phyloP scores from a whole-genome alignment of 2,329 filamentous ascomycete species.

The Ophiocordyceps unilateralis region DNA sequence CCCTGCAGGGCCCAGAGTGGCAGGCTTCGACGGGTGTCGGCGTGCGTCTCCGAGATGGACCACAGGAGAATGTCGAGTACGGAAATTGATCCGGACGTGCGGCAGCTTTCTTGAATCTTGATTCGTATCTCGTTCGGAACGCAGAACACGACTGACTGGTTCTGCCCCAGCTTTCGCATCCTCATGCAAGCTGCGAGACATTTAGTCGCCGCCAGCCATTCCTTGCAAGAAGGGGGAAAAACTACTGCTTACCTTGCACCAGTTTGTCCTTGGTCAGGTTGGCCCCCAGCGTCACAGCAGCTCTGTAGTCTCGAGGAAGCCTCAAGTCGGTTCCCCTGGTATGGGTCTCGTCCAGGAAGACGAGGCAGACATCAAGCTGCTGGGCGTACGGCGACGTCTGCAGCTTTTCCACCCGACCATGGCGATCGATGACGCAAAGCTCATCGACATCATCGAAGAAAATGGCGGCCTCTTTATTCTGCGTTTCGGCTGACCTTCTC shows the following conservation, averaged over 20 bases:
- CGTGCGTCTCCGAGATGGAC: conserved; percentile 39
- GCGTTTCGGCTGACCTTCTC: background rate
- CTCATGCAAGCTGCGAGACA: conserved; percentile 44
- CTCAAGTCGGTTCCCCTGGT: conserved; percentile 51
- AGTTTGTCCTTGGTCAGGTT: conserved; percentile 49
- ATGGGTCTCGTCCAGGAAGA: conserved; percentile 54
- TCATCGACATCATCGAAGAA: conserved; percentile 40
- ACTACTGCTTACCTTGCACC: conserved; percentile 47
- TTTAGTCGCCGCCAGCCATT: background rate
- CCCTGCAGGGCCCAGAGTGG: conserved; percentile 3
- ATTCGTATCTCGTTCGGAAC: conserved; percentile 37
- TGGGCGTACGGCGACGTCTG: conserved; percentile 39
- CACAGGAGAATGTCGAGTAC: conserved; percentile 36
- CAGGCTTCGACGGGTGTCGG: conserved; percentile 23
- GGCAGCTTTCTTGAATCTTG: background rate
- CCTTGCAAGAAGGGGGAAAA: conserved; percentile 12
- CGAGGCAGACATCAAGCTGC: conserved; percentile 38
- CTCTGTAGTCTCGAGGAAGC: conserved; percentile 37
- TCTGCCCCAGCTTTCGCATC: conserved; percentile 45
- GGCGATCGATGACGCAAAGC: conserved; percentile 31
- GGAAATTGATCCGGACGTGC: conserved; percentile 12
- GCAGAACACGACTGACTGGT: conserved; percentile 45
- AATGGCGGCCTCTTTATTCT: conserved; percentile 18
- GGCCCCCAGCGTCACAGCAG: conserved; percentile 48
- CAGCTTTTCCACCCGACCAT: conserved; percentile 27